Evolutionary conservation across 371 early-diverging fungal species (phyloP).

Genomic region (Apophysomyces ossiformis): DNA sequence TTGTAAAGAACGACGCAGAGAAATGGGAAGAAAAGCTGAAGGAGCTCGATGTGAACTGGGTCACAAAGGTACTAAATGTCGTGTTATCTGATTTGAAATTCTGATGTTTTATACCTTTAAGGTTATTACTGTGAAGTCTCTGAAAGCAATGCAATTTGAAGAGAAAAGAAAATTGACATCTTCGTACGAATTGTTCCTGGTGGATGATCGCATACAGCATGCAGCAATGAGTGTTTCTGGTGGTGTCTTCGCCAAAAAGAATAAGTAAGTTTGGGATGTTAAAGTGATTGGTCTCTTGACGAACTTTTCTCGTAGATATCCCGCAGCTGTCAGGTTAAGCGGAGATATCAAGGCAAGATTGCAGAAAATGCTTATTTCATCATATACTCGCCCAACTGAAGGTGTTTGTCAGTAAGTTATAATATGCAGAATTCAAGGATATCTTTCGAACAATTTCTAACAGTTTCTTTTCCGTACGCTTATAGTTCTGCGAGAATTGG

Average conservation of each 20-base stretch:
- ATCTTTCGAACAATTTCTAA: not conserved
- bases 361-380: slow-evolving; percentile 61
- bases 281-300: not conserved
- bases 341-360: slow-evolving; percentile 61
- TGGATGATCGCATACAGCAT: slow-evolving; percentile 77
- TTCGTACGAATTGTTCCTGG: slow-evolving; percentile 73
- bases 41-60: slow-evolving; percentile 47
- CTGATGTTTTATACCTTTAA: not conserved
- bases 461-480: too few species aligned
- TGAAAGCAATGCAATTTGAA: slow-evolving; percentile 79
- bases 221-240: slow-evolving; percentile 77
- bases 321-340: slow-evolving; percentile 13
- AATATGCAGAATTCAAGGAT: not conserved
- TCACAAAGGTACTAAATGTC: slow-evolving; percentile 52
- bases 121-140: slow-evolving; percentile 70
- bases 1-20: slow-evolving; percentile 79
- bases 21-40: slow-evolving; percentile 66
- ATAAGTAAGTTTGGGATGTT: slow-evolving; percentile 59
- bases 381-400: slow-evolving; percentile 64
- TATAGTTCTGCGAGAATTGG: slow-evolving; percentile 67
- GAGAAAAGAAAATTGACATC: slow-evolving; percentile 70
- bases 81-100: not conserved
- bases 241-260: slow-evolving; percentile 78
- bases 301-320: slow-evolving; percentile 62
- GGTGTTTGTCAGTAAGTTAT: slow-evolving; percentile 63